Evolutionary conservation across 192 early-diverging fungal genomes (phyloP), one percentile per base, ranked within the genome.

Genomic region (Gorgonomyces haynaldii): DNA sequence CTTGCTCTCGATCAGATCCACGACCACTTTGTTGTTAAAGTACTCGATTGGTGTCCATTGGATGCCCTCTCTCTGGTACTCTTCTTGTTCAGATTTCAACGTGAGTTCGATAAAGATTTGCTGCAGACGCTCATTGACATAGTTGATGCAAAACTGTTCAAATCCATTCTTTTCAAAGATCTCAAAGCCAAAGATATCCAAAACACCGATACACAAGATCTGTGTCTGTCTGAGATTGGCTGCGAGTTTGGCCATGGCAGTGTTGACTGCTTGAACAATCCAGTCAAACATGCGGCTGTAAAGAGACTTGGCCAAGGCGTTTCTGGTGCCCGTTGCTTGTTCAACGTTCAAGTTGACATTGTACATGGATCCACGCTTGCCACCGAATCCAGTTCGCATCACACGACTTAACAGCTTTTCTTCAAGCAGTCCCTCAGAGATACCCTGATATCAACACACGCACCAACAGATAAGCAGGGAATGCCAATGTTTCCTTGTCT

Each of bases 141-240:
- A 98, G 67, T 96, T 98, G 74, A 99, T 99, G 63, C 91, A 97
- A 51, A 99, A 77, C 69, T 99, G 96, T 69, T 99, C 93, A 55
- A 96, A 97, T 42, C 84, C 89, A 71, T 97, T 97, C 38, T 87
- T 81, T 35, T 93, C 59, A 89, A 90, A 54, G 89, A 85, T 60
- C 28, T 42, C 94, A 51, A 98, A 98, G 21, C 96, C 96, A 52
- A 96, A 98, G 58, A 98, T 98, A 68, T 98, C 93, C 49, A 98
- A 61, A 32, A 98, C 93, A 50, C 95, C 95, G 32, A 97, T 74
- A 17, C 59, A 67, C 3, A 79, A 52, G 9, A 56, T 54, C 54
- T 26, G 74, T 54, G 34, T 74, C 62, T 45, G 64, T 57, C 42
- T 78, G 66, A 23, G 73, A 62, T 53, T 79, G 66, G 60, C 61